phyloP scores from a whole-genome alignment of 2,329 filamentous ascomycete genomes.

The Botrytis hyacinthi region DNA sequence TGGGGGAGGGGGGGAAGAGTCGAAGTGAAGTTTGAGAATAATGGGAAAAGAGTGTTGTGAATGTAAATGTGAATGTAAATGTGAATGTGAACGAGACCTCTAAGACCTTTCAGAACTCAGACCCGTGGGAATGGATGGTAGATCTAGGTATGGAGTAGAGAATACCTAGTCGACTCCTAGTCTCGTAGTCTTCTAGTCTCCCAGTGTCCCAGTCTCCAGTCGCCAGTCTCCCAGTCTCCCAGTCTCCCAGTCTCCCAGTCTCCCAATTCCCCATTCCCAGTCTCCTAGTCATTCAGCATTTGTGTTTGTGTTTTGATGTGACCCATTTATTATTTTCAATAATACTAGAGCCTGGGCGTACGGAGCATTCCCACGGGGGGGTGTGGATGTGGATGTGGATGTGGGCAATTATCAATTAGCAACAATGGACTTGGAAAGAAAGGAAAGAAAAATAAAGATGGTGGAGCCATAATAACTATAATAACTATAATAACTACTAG shows the following conservation, averaged over 20 bases:
- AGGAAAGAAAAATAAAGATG: background rate
- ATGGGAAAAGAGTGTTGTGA: background rate
- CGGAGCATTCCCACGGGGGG: background rate
- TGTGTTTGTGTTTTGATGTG: slow-evolving; percentile 12
- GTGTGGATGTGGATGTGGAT: background rate
- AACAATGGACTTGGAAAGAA: background rate
- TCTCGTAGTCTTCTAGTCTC: background rate
- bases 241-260: too few relatives aligned
- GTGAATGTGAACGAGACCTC: background rate
- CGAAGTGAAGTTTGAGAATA: slow-evolving; percentile 3
- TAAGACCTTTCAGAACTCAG: background rate
- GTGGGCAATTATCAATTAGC: background rate
- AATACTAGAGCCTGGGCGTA: background rate
- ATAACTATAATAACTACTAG: background rate
- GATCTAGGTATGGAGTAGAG: background rate
- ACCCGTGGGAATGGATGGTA: background rate
- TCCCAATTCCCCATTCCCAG: too few relatives aligned
- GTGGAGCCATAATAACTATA: background rate
- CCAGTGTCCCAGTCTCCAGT: too few relatives aligned
- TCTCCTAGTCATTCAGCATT: background rate
- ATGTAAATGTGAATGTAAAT: background rate
- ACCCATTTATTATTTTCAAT: background rate
- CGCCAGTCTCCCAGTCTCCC: background rate
- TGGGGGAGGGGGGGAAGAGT: background rate
- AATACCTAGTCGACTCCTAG: background rate